A percentile compares a stretch with the other conserved stretches of the same genome.
Evolutionary conservation across 2,329 filamentous ascomycete genomes (phyloP).

Genomic region (Hymenoscyphus fructigenus): DNA sequence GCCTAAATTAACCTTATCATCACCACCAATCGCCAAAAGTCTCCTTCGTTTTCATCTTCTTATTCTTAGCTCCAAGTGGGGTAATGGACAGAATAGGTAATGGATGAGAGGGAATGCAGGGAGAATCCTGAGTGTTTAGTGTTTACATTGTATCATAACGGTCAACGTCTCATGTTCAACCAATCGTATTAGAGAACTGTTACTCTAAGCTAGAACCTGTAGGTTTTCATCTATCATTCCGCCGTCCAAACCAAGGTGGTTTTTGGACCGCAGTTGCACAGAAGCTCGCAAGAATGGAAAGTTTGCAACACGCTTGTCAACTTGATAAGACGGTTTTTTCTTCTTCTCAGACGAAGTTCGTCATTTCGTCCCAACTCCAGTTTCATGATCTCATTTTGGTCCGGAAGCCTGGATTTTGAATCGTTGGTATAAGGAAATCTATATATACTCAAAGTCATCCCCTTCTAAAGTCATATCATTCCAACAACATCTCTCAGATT

Average conservation of each 20-base stretch:
- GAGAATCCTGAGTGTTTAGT: neutral
- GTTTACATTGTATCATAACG: neutral
- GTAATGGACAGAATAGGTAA: neutral
- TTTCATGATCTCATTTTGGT: neutral
- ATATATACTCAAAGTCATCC: slow-evolving; percentile 1
- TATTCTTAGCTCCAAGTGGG: neutral
- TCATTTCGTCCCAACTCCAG: neutral
- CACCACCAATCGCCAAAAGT: neutral
- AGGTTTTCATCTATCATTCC: neutral
- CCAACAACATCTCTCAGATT: neutral
- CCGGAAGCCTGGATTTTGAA: neutral
- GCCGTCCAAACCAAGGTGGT: neutral
- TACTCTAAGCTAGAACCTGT: too few relatives aligned
- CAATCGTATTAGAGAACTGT: neutral
- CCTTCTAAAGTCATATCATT: neutral
- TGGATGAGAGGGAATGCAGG: neutral
- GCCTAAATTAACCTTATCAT: neutral
- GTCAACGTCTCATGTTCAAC: slow-evolving; percentile 8
- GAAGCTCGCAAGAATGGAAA: neutral
- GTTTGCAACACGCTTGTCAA: neutral
- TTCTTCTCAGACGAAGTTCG: neutral
- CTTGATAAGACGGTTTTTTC: neutral
- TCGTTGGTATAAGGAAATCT: neutral
- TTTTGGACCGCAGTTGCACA: neutral
- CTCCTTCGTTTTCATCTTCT: neutral